phyloP scores from a whole-genome alignment of 768 basidiomycete species.

The Gloeostereum incarnatum region DNA sequence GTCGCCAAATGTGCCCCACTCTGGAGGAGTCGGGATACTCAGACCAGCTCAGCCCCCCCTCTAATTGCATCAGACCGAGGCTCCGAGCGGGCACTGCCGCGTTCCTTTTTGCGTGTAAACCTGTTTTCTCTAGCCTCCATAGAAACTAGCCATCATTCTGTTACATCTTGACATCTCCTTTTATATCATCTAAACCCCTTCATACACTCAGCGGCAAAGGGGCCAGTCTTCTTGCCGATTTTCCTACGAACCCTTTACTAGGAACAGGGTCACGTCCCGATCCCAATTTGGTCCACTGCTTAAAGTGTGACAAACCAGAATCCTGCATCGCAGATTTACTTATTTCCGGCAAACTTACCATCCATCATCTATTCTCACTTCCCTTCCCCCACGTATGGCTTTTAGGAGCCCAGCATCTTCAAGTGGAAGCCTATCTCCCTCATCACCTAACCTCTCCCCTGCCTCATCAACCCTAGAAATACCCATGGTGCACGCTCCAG shows the following conservation, averaged over 20 bases:
- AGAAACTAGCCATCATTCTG: slow-evolving; percentile 36
- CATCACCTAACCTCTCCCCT: slow-evolving; percentile 35
- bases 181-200: slow-evolving; percentile 15
- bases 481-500: slow-evolving; percentile 23
- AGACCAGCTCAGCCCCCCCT: too few relatives aligned
- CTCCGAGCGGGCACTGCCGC: too few relatives aligned
- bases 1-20: too few relatives aligned
- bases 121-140: too few relatives aligned
- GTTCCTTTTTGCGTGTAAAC: too few relatives aligned
- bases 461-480: slow-evolving; percentile 25
- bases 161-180: slow-evolving; percentile 23
- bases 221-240: neutral
- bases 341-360: slow-evolving; percentile 14
- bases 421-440: slow-evolving; percentile 38
- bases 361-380: slow-evolving; percentile 12
- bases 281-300: slow-evolving; percentile 5
- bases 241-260: slow-evolving; percentile 8
- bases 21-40: too few relatives aligned
- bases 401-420: slow-evolving; percentile 38
- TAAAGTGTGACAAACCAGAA: slow-evolving; percentile 7
- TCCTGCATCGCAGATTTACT: slow-evolving; percentile 13
- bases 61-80: too few relatives aligned
- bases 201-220: neutral
- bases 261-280: slow-evolving; percentile 6
- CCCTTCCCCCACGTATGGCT: slow-evolving; percentile 27